Evolutionary conservation across 768 basidiomycete genomes (phyloP), one percentile per base, ranked within the genome.

Genomic region (Phlebiopsis flavidoalba): DNA sequence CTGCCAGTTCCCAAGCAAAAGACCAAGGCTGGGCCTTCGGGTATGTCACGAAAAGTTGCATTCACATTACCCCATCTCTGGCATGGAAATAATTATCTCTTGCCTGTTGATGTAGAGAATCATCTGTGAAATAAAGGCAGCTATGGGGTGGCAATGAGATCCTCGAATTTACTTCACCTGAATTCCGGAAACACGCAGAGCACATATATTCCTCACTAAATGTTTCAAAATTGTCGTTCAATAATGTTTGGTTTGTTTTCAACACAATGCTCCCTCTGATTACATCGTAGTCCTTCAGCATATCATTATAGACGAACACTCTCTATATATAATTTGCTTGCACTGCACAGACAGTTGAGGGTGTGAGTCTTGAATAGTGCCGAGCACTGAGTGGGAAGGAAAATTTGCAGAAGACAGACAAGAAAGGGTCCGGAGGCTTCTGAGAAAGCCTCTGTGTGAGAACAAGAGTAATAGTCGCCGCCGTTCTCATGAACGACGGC

Each of bases 221-320:
- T 19, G 43, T 68, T 22, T 14, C 17, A 2, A 14, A 64, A 10
- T 56, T 76, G 3, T 65, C 61, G 0, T 53, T 71, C 12, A 36
- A 64, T 10, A 75, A 71, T 64, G 68, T 66, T 3, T 76, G 73
- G 74, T 5, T 24, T 62, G 61, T 76, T 0, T 75, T 73, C 51
- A 11, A 48, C 31, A 60, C 50, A 17, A 66, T 74, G 82, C 82
- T 75, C 82, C 82, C 68, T n/a, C n/a, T n/a, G n/a, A n/a, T n/a
- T n/a, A n/a, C n/a, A n/a, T n/a, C n/a, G n/a, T n/a, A n/a, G n/a
- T n/a, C n/a, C n/a, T n/a, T n/a, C n/a, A n/a, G n/a, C n/a, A n/a
- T n/a, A n/a, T n/a, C n/a, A n/a, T n/a, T n/a, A n/a, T n/a, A n/a
- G n/a, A n/a, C n/a, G n/a, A n/a, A n/a, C n/a, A n/a, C n/a, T n/a